phyloP scores from a whole-genome alignment of 2,329 filamentous ascomycete genomes.

The Cytospora paraplurivora region DNA sequence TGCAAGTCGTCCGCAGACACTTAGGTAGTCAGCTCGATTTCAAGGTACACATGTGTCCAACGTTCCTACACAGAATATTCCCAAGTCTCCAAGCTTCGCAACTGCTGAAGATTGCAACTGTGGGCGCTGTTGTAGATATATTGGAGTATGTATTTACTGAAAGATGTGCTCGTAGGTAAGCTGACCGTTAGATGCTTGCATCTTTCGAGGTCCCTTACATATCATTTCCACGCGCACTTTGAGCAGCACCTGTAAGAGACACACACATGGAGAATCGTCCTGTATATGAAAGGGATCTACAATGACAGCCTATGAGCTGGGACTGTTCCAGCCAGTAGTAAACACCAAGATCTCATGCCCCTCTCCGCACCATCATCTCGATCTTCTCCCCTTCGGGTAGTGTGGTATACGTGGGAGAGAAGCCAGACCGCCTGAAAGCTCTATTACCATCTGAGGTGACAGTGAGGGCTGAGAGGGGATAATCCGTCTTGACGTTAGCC shows the following conservation, averaged over 20 bases:
- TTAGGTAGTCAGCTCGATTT: not conserved
- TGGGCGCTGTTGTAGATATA: too few relatives aligned
- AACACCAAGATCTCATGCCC: conserved; percentile 4
- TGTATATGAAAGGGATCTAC: not conserved
- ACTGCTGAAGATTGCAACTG: not conserved
- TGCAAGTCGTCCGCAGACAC: not conserved
- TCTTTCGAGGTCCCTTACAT: not conserved
- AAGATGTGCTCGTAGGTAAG: too few relatives aligned
- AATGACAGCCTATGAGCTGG: not conserved
- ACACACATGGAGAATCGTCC: not conserved
- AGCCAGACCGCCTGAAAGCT: conserved; percentile 22
- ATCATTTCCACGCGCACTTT: not conserved
- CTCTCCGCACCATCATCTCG: conserved; percentile 20
- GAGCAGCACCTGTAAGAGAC: not conserved
- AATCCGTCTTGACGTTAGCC: not conserved
- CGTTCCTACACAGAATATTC: too few relatives aligned
- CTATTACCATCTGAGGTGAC: conserved; percentile 16
- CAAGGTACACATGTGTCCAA: too few relatives aligned
- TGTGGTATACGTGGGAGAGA: conserved; percentile 14
- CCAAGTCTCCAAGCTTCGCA: too few relatives aligned
- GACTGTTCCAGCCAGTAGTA: not conserved
- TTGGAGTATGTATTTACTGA: not conserved
- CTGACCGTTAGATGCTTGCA: not conserved
- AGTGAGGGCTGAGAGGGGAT: conserved; percentile 18
- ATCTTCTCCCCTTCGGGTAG: conserved; percentile 1